phyloP scores from a whole-genome alignment of 352 stramenopile genomes.

The Pythium chondricola region DNA sequence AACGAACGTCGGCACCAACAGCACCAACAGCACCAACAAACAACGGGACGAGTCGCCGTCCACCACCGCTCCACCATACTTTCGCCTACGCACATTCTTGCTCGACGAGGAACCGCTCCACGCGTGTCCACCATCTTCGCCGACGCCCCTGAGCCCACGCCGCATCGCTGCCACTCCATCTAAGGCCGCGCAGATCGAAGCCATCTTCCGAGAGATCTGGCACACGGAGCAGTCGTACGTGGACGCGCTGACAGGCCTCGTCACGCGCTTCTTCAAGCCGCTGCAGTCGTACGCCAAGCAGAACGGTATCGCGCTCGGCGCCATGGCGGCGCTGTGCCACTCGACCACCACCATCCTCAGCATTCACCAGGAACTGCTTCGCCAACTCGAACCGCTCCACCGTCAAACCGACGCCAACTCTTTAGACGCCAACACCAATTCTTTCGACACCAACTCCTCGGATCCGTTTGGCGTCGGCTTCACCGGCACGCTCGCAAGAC shows the following conservation, averaged over 20 bases:
- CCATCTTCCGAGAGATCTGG: slow-evolving; percentile 27
- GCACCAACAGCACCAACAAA: slow-evolving; percentile 5
- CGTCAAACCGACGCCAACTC: not conserved
- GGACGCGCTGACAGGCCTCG: slow-evolving; percentile 15
- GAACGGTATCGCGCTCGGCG: slow-evolving; percentile 20
- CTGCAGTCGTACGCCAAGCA: slow-evolving; percentile 21
- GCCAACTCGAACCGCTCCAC: slow-evolving; percentile 12
- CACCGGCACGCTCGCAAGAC: slow-evolving; percentile 12
- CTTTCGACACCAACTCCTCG: not conserved
- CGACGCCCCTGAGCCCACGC: not conserved
- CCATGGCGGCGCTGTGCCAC: slow-evolving; percentile 23
- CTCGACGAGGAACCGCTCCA: slow-evolving; percentile 10
- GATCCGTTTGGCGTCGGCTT: slow-evolving; percentile 17
- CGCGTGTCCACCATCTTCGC: not conserved
- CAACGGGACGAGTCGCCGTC: not conserved
- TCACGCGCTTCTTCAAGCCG: slow-evolving; percentile 28
- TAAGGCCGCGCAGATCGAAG: slow-evolving; percentile 17
- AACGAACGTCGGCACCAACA: too few species aligned
- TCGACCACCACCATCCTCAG: slow-evolving; percentile 26
- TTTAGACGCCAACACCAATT: not conserved
- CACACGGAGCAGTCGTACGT: slow-evolving; percentile 29
- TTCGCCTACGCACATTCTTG: slow-evolving; percentile 17
- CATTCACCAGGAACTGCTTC: slow-evolving; percentile 31
- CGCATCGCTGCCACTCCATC: not conserved
- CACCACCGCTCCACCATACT: slow-evolving; percentile 8